Percentiles rank a stretch among this genome's conserved stretches.
Evolutionary conservation across 805 yeast genomes (phyloP).

Genomic region (Cyberlindnera saturnus): DNA sequence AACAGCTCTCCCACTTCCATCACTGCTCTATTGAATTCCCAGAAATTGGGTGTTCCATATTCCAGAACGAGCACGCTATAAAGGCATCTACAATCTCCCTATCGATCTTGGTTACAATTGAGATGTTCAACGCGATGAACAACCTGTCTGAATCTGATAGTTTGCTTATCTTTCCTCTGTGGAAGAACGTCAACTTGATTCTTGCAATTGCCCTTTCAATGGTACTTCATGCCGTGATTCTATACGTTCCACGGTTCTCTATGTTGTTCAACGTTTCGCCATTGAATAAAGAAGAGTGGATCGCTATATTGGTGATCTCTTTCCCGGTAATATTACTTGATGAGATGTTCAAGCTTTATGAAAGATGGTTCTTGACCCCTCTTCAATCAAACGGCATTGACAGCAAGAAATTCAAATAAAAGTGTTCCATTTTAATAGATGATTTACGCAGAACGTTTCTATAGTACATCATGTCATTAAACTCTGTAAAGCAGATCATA

Average conservation of each 20-base stretch:
- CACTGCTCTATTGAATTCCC: conserved; percentile 26
- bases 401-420: too few species aligned
- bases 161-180: conserved; percentile 30
- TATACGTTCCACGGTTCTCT: conserved; percentile 30
- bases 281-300: conserved; percentile 29
- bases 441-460: not conserved
- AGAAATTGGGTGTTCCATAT: conserved; percentile 30
- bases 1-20: conserved; percentile 31
- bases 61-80: conserved; percentile 20
- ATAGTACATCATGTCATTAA: conserved; percentile 1
- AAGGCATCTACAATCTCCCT: conserved; percentile 34
- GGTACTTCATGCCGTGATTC: conserved; percentile 26
- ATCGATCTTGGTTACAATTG: conserved; percentile 33
- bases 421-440: too few species aligned
- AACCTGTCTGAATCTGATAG: conserved; percentile 33
- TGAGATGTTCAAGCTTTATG: conserved; percentile 31
- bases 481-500: conserved; percentile 2
- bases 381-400: too few species aligned
- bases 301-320: conserved; percentile 28
- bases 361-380: conserved; percentile 19
- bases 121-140: conserved; percentile 37
- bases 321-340: conserved; percentile 32
- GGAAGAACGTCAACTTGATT: conserved; percentile 33
- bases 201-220: conserved; percentile 31
- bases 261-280: conserved; percentile 29